Evolutionary conservation across 2,329 filamentous ascomycete genomes (phyloP), one percentile per base, ranked within the genome.

Genomic region (Coniella vitis): DNA sequence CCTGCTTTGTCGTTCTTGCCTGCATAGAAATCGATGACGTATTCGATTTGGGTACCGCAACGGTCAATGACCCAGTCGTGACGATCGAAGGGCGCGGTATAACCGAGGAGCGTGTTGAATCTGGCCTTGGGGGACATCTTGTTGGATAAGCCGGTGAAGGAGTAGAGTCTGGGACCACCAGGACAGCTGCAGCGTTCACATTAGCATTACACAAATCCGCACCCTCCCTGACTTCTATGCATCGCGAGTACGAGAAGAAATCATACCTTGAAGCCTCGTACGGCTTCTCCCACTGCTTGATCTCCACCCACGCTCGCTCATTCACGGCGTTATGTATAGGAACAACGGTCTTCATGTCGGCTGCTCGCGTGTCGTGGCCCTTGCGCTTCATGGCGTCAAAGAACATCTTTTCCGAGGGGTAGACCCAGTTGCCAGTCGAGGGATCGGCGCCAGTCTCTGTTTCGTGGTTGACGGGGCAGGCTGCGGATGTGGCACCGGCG

Each of bases 301-400:
- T 97, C 70, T 97, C 87, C 54, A 80, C 75, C 93, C 93, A 98
- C 0, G 93, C 93, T 37, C 88, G 77, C 76, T 98, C 93, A 68
- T 98, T 98, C 54, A 98, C 93, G 38, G 93, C 93, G 65, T 98
- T 98, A 70, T 98, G 93, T 60, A 97, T 97, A 3, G 90, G 93
- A 47, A 97, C 90, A 31, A 97, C 90, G 31, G 87, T 87, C 60
- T 80, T 84, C 84, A 96, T 96, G 67, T 95, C 90, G 5, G 76
- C 72, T 0, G 79, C 80, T 13, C 75, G 71, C 25, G 79, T 83
- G 53, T 83, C 80, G 70, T 90, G 84, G 38, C 84, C 86, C 68
- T 98, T 98, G 63, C 91, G 84, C 72, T 86, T 82, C 82, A 98
- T 91, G 38, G 93, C 93, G 41, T 95, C 87, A 70, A 97, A 97